Evolutionary conservation across 208 protist species (phyloP).

Genomic region (Herpetomonas muscarum): DNA sequence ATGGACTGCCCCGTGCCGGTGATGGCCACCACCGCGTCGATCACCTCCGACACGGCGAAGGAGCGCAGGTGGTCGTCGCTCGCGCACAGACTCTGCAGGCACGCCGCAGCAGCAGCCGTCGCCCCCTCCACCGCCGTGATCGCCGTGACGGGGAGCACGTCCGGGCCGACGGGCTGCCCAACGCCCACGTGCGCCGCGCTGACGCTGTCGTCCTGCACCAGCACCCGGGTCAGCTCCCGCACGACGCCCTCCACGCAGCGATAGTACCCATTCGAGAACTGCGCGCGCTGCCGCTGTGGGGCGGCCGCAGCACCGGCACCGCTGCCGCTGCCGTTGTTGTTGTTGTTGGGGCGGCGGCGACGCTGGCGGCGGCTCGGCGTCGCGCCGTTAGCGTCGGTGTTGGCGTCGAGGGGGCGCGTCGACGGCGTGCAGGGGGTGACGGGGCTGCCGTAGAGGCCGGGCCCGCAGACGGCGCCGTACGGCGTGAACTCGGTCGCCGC

Average conservation of each 20-base stretch:
- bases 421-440: too few species aligned
- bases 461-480: neutral
- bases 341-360: neutral
- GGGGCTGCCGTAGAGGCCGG: neutral
- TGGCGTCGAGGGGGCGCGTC: neutral
- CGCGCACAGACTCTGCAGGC: conserved; percentile 66
- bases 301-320: neutral
- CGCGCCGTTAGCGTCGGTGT: neutral
- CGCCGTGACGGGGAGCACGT: neutral
- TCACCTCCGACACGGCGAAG: conserved; percentile 70
- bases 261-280: conserved; percentile 76
- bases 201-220: neutral
- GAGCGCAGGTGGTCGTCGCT: conserved; percentile 52
- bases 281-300: conserved; percentile 8
- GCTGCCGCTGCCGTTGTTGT: conserved; percentile 8
- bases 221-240: conserved; percentile 37
- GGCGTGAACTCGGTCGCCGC: conserved; percentile 24
- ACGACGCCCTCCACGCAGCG: conserved; percentile 40
- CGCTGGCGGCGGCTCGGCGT: neutral
- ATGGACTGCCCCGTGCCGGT: conserved; percentile 1
- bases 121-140: conserved; percentile 13
- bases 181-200: neutral
- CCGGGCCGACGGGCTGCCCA: neutral
- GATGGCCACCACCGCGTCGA: conserved; percentile 56
- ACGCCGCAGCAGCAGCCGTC: conserved; percentile 38